These are phyloP conservation scores for Pharnaceum exiguum DNA, from an alignment of 148 eudicot species.

Conservation along the genomic window DNA sequence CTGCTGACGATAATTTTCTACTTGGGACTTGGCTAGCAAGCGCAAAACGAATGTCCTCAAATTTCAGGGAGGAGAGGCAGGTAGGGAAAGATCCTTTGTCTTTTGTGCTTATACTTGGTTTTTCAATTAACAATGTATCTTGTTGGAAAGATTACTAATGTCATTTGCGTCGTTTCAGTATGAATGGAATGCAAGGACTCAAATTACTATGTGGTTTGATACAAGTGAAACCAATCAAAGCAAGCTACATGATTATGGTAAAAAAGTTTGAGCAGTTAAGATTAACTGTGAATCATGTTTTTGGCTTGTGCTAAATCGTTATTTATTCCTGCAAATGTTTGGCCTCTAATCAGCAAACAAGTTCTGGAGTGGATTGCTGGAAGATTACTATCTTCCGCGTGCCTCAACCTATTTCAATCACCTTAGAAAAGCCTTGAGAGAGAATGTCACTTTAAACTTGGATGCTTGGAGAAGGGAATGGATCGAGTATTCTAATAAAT, in stretches of 20 bases:
- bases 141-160: not conserved
- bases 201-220: constrained; percentile 97
- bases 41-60: constrained; percentile 66
- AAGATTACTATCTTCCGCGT: constrained; percentile 87
- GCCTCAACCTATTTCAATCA: constrained; percentile 68
- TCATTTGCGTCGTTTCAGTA: constrained; percentile 41
- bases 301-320: not conserved
- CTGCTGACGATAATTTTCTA: constrained; percentile 82
- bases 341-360: constrained; percentile 67
- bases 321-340: constrained; percentile 6
- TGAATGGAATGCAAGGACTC: constrained; percentile 98
- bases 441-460: constrained; percentile 47
- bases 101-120: not conserved
- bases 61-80: constrained; percentile 60
- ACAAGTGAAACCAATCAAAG: constrained; percentile 61
- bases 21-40: constrained; percentile 94
- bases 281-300: not conserved
- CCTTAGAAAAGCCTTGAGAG: constrained; percentile 44
- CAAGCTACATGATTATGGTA: constrained; percentile 97
- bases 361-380: constrained; percentile 91
- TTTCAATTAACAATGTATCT: not conserved
- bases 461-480: constrained; percentile 87
- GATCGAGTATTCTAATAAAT: constrained; percentile 75
- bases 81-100: constrained; percentile 32
- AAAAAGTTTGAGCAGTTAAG: not conserved